Conservation (phyloP, 1,139 yeast genomes). For the Candida sanyaensis region DNA sequence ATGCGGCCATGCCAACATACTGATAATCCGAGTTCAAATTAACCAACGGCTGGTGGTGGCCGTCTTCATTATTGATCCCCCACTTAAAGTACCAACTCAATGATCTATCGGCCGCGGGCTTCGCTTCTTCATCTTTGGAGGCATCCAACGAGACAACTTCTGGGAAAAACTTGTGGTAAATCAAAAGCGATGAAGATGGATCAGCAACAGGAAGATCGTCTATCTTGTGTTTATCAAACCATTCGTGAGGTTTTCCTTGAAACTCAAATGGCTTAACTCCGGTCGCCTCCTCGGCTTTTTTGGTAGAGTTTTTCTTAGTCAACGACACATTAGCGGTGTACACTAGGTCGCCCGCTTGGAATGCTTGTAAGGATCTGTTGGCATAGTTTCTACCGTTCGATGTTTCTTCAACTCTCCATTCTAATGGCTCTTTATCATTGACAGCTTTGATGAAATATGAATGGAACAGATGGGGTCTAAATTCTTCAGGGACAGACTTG, state of each 20-base stretch:
- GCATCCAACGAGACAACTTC: slow-evolving; percentile 30
- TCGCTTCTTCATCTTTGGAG: slow-evolving; percentile 26
- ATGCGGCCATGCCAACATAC: slow-evolving; percentile 61
- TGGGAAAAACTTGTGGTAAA: slow-evolving; percentile 39
- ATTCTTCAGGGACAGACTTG: slow-evolving; percentile 29
- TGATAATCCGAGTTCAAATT: slow-evolving; percentile 30
- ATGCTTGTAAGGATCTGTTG: slow-evolving; percentile 31
- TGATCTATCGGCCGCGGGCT: slow-evolving; percentile 33
- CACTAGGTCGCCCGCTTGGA: slow-evolving; percentile 29
- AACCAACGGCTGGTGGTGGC: slow-evolving; percentile 13
- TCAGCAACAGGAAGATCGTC: slow-evolving; percentile 20
- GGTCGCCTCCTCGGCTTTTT: slow-evolving; percentile 16
- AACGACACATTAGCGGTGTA: slow-evolving; percentile 38
- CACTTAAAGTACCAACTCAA: slow-evolving; percentile 21
- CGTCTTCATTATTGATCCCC: slow-evolving; percentile 26
- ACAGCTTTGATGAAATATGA: slow-evolving; percentile 43
- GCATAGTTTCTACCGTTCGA: slow-evolving; percentile 37
- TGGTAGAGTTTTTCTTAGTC: slow-evolving; percentile 30
- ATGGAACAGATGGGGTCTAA: slow-evolving; percentile 45
- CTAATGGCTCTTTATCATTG: slow-evolving; percentile 29
- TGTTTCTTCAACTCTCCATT: slow-evolving; percentile 32
- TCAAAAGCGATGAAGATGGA: slow-evolving; percentile 17
- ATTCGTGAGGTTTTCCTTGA: slow-evolving; percentile 34
- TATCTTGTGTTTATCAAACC: slow-evolving; percentile 20
- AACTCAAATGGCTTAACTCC: slow-evolving; percentile 32